Conservation (phyloP, 2,329 filamentous ascomycete genomes). For the Xylariales sp. region DNA sequence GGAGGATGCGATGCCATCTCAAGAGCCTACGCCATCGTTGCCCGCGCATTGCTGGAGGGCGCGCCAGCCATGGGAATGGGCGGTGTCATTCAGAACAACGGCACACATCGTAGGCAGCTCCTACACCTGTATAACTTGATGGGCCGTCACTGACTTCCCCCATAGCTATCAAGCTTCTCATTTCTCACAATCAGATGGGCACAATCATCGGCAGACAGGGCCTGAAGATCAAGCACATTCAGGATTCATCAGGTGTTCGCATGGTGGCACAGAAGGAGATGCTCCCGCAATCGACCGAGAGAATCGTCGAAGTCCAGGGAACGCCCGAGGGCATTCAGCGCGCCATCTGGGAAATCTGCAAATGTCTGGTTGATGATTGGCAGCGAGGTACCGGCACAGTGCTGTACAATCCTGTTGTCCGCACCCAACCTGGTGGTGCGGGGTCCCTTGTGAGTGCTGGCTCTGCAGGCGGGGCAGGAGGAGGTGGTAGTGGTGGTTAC, state of each 20-base stretch:
- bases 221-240: conserved; percentile 98
- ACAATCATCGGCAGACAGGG: conserved; percentile 97
- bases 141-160: conserved; percentile 20
- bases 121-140: not conserved
- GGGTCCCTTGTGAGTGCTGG: conserved; percentile 24
- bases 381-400: conserved; percentile 95
- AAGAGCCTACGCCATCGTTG: conserved; percentile 89
- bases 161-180: conserved; percentile 90
- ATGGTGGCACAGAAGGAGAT: conserved; percentile 99
- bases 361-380: conserved; percentile 96
- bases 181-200: conserved; percentile 99
- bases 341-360: conserved; percentile 97
- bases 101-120: conserved; percentile 79
- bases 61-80: conserved; percentile 96
- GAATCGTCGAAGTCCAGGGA: conserved; percentile 94
- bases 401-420: conserved; percentile 92
- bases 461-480: conserved; percentile 43
- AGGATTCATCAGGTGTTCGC: conserved; percentile 91
- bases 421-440: conserved; percentile 66
- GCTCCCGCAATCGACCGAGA: conserved; percentile 97
- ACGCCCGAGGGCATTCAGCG: conserved; percentile 93
- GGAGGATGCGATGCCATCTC: conserved; percentile 84
- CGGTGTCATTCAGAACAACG: conserved; percentile 77
- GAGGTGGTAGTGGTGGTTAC: conserved; percentile 30
- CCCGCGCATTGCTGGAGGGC: conserved; percentile 85